These are phyloP conservation scores for Aspergillus saccharolyticus DNA, from an alignment of 495 filamentous ascomycete genomes.

Conservation along the genomic window DNA sequence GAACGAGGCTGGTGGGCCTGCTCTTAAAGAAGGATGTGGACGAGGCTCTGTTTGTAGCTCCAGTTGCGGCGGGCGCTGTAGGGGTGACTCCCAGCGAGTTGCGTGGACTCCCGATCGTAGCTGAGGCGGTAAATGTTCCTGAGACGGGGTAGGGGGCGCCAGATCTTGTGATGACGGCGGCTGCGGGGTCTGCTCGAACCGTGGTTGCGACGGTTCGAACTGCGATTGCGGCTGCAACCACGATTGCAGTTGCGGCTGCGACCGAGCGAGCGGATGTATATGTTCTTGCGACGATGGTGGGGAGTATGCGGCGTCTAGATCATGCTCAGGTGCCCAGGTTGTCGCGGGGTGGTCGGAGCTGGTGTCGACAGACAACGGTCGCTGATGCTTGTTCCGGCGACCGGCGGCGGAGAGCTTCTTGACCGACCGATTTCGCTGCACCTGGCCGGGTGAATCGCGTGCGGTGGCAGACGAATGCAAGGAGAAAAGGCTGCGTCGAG, in stretches of 20 bases:
- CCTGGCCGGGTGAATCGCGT: conserved; percentile 11
- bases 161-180: conserved; percentile 1
- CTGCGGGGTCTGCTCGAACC: conserved; percentile 5
- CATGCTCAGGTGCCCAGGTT: conserved; percentile 10
- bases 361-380: conserved; percentile 14
- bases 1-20: conserved; percentile 19
- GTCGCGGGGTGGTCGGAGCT: conserved; percentile 2
- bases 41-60: neutral
- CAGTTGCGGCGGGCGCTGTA: neutral
- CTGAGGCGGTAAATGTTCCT: neutral
- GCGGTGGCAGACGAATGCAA: conserved; percentile 16
- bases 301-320: conserved; percentile 2
- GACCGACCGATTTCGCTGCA: conserved; percentile 20
- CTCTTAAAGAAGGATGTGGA: neutral
- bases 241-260: neutral
- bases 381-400: conserved; percentile 8
- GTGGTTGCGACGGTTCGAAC: neutral
- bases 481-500: conserved; percentile 22
- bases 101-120: neutral
- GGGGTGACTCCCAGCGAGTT: neutral
- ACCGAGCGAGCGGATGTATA: neutral
- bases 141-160: too few species aligned
- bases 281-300: conserved; percentile 6
- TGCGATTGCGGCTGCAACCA: neutral
- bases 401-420: conserved; percentile 10